A percentile compares a stretch with the other conserved stretches of the same genome.
phyloP scores from a whole-genome alignment of 2,329 filamentous ascomycete genomes.

The Talaromyces marneffei region DNA sequence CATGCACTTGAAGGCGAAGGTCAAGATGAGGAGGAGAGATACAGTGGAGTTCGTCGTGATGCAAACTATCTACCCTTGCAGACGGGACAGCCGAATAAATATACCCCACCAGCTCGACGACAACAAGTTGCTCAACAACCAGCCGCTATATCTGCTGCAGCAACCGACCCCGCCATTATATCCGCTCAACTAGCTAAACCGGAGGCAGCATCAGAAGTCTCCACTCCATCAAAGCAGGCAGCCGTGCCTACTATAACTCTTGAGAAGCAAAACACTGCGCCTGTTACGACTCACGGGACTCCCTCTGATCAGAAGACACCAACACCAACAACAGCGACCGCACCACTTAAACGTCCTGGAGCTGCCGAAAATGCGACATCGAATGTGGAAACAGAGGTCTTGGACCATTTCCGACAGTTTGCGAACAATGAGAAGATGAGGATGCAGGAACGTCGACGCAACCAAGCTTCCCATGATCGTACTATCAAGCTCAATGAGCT shows the following conservation, averaged over 20 bases:
- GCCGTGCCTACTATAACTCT: slow-evolving; percentile 8
- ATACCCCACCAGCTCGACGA: slow-evolving; percentile 83
- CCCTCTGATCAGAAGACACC: slow-evolving; percentile 7
- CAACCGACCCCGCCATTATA: slow-evolving; percentile 84
- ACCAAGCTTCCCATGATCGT: slow-evolving; percentile 64
- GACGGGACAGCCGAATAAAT: slow-evolving; percentile 61
- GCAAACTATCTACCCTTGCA: slow-evolving; percentile 59
- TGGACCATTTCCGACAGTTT: slow-evolving; percentile 60
- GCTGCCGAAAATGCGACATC: slow-evolving; percentile 50
- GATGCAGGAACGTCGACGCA: slow-evolving; percentile 52
- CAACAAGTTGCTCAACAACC: slow-evolving; percentile 61
- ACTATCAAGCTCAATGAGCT: slow-evolving; percentile 89
- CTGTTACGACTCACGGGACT: slow-evolving; percentile 41
- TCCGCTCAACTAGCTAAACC: slow-evolving; percentile 61
- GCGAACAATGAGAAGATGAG: slow-evolving; percentile 57
- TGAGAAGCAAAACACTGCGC: slow-evolving; percentile 42
- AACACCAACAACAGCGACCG: background rate
- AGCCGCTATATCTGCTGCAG: slow-evolving; percentile 66
- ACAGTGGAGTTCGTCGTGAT: slow-evolving; percentile 78
- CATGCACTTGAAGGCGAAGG: slow-evolving; percentile 60
- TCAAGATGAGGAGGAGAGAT: slow-evolving; percentile 88
- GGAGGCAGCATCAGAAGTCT: slow-evolving; percentile 18
- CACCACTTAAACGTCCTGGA: slow-evolving; percentile 25
- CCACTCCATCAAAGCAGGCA: slow-evolving; percentile 25
- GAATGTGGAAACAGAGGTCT: slow-evolving; percentile 56